A percentile compares a stretch with the other conserved stretches of the same genome.
Evolutionary conservation across 306 rosid species (phyloP).

Genomic region (Cicer chorassanicum): DNA sequence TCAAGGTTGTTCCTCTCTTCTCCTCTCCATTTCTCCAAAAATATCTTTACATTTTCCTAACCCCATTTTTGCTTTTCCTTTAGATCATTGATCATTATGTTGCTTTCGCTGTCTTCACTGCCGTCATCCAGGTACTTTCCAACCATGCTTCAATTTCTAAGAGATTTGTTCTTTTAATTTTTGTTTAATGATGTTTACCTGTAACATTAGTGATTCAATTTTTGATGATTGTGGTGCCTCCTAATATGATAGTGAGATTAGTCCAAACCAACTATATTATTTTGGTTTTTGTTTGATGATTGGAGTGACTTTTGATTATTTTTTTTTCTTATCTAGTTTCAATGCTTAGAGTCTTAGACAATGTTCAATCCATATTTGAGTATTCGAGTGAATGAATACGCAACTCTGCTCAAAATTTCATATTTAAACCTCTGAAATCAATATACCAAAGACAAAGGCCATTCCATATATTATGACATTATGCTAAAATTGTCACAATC

Average conservation of each 20-base stretch:
- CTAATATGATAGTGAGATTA: not conserved
- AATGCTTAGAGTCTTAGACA: not conserved
- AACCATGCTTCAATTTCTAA: not conserved
- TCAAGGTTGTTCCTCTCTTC: conserved; percentile 57
- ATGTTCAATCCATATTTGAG: not conserved
- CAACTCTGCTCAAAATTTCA: not conserved
- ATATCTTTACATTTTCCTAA: conserved; percentile 33
- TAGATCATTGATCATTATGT: conserved; percentile 89
- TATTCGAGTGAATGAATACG: not conserved
- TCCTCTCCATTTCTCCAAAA: conserved; percentile 15
- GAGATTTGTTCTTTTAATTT: not conserved
- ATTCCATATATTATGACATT: not conserved
- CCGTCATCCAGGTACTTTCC: conserved; percentile 75
- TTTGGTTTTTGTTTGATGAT: conserved; percentile 1
- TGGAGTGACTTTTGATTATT: not conserved
- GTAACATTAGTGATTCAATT: not conserved
- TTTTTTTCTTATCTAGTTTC: not conserved
- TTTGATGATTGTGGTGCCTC: not conserved
- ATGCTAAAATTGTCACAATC: not conserved
- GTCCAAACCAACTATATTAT: not conserved
- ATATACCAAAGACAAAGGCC: not conserved
- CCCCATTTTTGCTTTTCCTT: conserved; percentile 8
- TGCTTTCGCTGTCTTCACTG: conserved; percentile 70
- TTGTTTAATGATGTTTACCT: not conserved
- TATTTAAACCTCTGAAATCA: not conserved